Evolutionary conservation across 495 filamentous ascomycete genomes (phyloP).

Genomic region (Cercophora scortea): DNA sequence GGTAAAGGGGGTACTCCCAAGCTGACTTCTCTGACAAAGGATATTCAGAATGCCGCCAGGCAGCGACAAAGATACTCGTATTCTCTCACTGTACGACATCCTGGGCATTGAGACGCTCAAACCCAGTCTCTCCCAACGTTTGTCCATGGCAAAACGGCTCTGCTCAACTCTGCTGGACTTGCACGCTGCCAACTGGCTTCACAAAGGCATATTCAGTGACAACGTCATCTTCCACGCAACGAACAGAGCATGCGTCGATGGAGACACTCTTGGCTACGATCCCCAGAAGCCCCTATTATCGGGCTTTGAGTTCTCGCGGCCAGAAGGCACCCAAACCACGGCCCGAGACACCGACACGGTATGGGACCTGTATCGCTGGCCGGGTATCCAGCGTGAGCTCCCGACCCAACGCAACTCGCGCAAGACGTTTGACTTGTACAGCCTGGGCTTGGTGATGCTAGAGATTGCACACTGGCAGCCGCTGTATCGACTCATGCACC

Average conservation of each 20-base stretch:
- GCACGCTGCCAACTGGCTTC: constrained; percentile 50
- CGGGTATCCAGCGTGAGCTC: constrained; percentile 15
- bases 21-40: constrained; percentile 16
- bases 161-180: constrained; percentile 25
- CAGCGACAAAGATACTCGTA: constrained; percentile 8
- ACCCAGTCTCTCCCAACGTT: constrained; percentile 13
- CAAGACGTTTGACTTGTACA: constrained; percentile 46
- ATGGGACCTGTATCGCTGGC: constrained; percentile 28
- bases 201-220: constrained; percentile 47
- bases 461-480: constrained; percentile 47
- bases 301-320: constrained; percentile 23
- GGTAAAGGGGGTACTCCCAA: background rate
- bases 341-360: constrained; percentile 16
- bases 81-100: constrained; percentile 15
- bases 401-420: constrained; percentile 24
- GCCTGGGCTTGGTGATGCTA: constrained; percentile 39
- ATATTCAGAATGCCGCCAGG: constrained; percentile 18
- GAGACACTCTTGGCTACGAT: constrained; percentile 1
- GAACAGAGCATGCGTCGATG: background rate
- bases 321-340: constrained; percentile 18
- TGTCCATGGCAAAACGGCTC: constrained; percentile 15
- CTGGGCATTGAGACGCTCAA: constrained; percentile 1
- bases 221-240: constrained; percentile 42
- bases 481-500: constrained; percentile 29
- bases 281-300: constrained; percentile 12